Base-by-base conservation (phyloP, 352 stramenopile species). In the Phytopythium aichiense region DNA sequence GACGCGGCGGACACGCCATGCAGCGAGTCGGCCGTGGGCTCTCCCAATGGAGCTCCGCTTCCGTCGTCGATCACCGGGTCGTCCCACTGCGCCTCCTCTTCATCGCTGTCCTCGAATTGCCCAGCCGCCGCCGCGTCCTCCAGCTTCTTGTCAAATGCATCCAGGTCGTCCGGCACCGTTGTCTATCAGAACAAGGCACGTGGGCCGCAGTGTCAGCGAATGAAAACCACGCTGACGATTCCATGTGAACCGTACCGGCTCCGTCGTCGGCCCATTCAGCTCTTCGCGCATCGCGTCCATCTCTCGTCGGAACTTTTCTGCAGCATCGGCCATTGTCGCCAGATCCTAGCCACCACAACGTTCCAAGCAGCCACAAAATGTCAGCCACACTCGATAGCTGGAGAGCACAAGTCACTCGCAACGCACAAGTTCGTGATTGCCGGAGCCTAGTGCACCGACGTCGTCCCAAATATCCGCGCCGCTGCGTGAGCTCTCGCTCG, bases 61-160 rank as follows among this genome's bases (percentile, higher is more conserved):
- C 67, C 58, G 28, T 70, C 64, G 4, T 62, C 43, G 18, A 69
- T 55, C 31, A 72, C 57, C 2, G 69, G 60, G 15, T 87, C 74
- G 66, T 90, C 81, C 83, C 83, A 92, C 51, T 76, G 73, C 28
- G 63, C 64, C 60, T 89, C 65, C 60, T 89, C 84, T 71, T 95
- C 84, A 66, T 89, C 76, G 49, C 84, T 93, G 58, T 95, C 86
- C 13, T 92, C 86, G 71, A 95, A 95, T 56, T 95, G 86, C 7
- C 83, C 84, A 20, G 79, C 72, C 25, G 80, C 81, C 7, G 77
- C 84, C 25, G 82, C 84, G 56, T 85, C 67, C 60, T 92, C 84
- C 30, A 92, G 71, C 52, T 92, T 92, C 65, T 92, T 75, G 64
- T 92, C 84, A 53, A 92, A 91, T 4, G 72, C 74, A 63, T 92